Conservation (phyloP, 2,329 filamentous ascomycete genomes). For the Penicillium sp. region DNA sequence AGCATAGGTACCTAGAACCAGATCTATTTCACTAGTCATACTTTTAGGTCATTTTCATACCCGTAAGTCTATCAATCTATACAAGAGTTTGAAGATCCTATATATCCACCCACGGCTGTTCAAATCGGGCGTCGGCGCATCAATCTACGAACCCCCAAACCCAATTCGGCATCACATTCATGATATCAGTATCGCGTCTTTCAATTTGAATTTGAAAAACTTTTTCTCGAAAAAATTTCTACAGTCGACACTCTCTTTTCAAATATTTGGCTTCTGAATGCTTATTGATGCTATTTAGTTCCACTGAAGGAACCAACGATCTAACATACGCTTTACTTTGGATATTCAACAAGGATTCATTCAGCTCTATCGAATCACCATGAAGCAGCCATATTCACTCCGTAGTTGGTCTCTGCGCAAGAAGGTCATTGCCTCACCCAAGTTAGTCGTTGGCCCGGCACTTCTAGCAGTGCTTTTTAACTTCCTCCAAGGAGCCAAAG, state of each 20-base stretch:
- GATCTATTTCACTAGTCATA: too few relatives aligned
- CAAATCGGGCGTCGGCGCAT: neutral
- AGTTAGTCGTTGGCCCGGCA: neutral
- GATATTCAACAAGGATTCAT: neutral
- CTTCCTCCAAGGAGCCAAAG: constrained; percentile 55
- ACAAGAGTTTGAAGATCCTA: too few relatives aligned
- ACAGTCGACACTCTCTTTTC: neutral
- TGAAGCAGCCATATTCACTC: neutral
- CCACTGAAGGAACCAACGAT: too few relatives aligned
- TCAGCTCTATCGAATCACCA: neutral
- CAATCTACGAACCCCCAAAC: neutral
- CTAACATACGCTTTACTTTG: neutral
- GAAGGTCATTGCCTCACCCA: neutral
- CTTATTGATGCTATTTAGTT: neutral
- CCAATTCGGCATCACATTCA: neutral
- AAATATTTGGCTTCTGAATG: neutral
- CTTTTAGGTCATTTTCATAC: too few relatives aligned
- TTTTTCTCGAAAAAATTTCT: too few relatives aligned
- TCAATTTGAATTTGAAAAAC: neutral
- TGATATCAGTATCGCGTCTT: constrained; percentile 10
- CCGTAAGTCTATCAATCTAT: too few relatives aligned
- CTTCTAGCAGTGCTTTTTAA: constrained; percentile 61
- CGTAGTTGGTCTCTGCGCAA: neutral
- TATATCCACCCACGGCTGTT: neutral
- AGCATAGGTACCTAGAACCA: too few relatives aligned